Conservation (phyloP, 495 filamentous ascomycete species). For the Penicillium arizonense region DNA sequence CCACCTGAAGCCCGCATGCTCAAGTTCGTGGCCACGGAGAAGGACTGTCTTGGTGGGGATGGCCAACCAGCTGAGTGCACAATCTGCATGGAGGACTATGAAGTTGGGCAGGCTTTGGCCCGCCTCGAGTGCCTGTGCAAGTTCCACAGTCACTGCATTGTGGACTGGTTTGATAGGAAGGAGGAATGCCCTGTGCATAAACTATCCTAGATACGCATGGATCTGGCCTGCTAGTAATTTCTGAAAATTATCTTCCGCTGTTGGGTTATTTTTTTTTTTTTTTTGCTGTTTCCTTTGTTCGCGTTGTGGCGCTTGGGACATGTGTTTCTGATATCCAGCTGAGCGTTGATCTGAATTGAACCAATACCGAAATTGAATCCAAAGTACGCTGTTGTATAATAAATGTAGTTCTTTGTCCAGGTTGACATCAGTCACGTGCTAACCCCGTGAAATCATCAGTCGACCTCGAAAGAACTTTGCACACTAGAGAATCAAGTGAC, state of each 20-base stretch:
- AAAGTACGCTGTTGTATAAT: too few relatives aligned
- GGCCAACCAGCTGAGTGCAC: slow-evolving; percentile 69
- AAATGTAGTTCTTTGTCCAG: too few relatives aligned
- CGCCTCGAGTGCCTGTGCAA: slow-evolving; percentile 90
- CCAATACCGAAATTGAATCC: not conserved
- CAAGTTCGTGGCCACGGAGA: slow-evolving; percentile 81
- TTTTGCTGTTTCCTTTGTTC: slow-evolving; percentile 3
- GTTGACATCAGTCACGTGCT: not conserved
- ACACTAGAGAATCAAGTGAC: not conserved
- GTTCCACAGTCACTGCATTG: slow-evolving; percentile 75
- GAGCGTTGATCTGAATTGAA: not conserved
- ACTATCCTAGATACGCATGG: slow-evolving; percentile 24
- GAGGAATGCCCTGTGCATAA: slow-evolving; percentile 56
- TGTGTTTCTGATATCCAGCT: slow-evolving; percentile 5
- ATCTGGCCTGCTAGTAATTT: not conserved
- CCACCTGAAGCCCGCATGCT: slow-evolving; percentile 50
- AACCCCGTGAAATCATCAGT: not conserved
- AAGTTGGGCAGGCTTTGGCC: slow-evolving; percentile 77
- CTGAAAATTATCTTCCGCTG: too few relatives aligned
- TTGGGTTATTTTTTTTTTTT: not conserved
- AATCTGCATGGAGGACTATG: slow-evolving; percentile 96
- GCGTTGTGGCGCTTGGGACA: not conserved
- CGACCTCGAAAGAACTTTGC: not conserved
- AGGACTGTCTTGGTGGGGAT: slow-evolving; percentile 78
- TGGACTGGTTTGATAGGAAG: slow-evolving; percentile 54